Evolutionary conservation across 148 eudicot species (phyloP).

Genomic region (Beta vulgaris): DNA sequence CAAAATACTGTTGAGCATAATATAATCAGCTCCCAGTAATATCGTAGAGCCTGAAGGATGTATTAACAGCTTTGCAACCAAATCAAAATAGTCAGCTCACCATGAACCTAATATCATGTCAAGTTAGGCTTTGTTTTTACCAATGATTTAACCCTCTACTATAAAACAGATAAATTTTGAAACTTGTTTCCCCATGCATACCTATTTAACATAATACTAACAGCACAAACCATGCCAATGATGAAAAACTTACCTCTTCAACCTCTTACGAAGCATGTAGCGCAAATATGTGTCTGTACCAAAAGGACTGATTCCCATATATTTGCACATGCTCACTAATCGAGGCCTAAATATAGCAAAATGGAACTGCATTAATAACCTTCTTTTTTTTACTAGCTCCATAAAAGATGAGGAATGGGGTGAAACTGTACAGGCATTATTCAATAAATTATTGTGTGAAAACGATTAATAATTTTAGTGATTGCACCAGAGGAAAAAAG

Average conservation of each 20-base stretch:
- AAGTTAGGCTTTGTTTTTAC: not conserved
- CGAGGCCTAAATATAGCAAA: conserved; percentile 56
- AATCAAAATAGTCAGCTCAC: not conserved
- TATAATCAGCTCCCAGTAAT: too few species aligned
- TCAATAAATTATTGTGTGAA: conserved; percentile 3
- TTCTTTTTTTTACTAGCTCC: too few species aligned
- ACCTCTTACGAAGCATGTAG: conserved; percentile 70
- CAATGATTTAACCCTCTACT: not conserved
- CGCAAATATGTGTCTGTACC: conserved; percentile 83
- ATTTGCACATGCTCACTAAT: conserved; percentile 86
- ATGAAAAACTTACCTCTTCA: conserved; percentile 46
- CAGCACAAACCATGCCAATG: not conserved
- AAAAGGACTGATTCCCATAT: conserved; percentile 72
- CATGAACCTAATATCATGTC: not conserved
- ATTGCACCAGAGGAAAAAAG: not conserved
- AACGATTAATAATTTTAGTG: not conserved
- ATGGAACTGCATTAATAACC: not conserved
- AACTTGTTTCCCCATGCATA: not conserved
- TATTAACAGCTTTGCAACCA: not conserved
- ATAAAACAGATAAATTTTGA: not conserved
- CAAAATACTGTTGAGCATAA: too few species aligned
- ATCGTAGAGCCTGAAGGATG: too few species aligned
- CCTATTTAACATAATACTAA: not conserved
- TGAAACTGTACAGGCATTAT: conserved; percentile 23
- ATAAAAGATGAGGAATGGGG: not conserved